Conservation (phyloP, 176 grass and related monocot species). For the Elaeis guineensis region DNA sequence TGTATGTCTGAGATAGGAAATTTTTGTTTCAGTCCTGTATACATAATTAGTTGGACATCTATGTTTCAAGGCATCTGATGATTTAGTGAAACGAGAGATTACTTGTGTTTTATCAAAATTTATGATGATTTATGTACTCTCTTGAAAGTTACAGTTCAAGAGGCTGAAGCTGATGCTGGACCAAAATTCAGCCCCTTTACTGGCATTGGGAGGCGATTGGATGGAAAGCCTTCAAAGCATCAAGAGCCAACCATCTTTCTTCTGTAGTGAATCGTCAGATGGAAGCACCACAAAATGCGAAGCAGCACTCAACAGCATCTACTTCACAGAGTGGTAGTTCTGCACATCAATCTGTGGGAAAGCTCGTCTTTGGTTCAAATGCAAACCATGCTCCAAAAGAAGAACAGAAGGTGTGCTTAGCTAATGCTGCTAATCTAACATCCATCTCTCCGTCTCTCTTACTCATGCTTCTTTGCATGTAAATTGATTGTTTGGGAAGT, state of each 20-base stretch:
- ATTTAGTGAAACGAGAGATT: no score
- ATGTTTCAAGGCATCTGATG: no score
- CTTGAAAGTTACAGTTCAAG: constrained; percentile 4
- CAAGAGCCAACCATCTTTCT: constrained; percentile 8
- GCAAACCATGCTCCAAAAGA: constrained; percentile 35
- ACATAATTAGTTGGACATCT: no score
- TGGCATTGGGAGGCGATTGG: constrained; percentile 52
- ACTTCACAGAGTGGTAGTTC: constrained; percentile 30
- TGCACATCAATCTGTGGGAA: constrained; percentile 39
- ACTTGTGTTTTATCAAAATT: no score
- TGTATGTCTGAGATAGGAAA: no score
- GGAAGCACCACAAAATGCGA: constrained; percentile 33
- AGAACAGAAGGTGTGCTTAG: constrained; percentile 44
- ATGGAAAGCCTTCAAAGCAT: constrained; percentile 47
- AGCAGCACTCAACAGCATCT: constrained; percentile 23
- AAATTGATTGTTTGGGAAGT: no score
- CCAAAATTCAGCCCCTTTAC: constrained; percentile 69
- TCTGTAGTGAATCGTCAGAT: constrained; percentile 9
- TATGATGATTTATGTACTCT: no score
- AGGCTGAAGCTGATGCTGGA: constrained; percentile 26
- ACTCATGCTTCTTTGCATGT: background rate
- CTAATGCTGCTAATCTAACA: no score
- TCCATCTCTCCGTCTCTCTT: background rate
- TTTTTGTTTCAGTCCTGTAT: no score
- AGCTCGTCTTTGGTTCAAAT: constrained; percentile 76